Evolutionary conservation across 108 stramenopile genomes (phyloP).

Genomic region (Skeletonema marinoi): DNA sequence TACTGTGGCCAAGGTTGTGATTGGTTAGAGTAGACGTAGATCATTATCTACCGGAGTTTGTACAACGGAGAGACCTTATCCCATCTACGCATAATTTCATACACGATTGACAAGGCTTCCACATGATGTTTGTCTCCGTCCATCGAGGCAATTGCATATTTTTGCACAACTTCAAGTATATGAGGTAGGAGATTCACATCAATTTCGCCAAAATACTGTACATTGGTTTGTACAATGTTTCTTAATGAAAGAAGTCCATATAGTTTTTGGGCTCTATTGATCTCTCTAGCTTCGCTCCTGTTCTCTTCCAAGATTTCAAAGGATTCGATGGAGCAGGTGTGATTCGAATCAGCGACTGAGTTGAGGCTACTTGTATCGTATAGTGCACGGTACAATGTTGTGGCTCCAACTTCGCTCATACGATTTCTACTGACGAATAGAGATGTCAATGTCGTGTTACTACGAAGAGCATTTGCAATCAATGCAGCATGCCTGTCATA

Average conservation of each 20-base stretch:
- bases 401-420: not conserved
- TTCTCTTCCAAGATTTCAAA: not conserved
- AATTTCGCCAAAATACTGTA: not conserved
- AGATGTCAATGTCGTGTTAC: not conserved
- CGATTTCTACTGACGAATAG: not conserved
- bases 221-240: not conserved
- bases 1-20: too few relatives aligned
- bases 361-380: not conserved
- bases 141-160: not conserved
- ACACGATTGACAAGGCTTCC: too few relatives aligned
- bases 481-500: not conserved
- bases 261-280: not conserved
- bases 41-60: not conserved
- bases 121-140: not conserved
- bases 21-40: not conserved
- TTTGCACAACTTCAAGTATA: not conserved
- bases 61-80: not conserved
- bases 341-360: not conserved
- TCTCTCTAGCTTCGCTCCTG: not conserved
- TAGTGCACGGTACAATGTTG: not conserved
- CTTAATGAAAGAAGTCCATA: not conserved
- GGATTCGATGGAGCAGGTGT: not conserved
- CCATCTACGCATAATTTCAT: not conserved
- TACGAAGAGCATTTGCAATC: not conserved
- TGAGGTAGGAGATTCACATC: not conserved